phyloP scores from a whole-genome alignment of 1,284 basidiomycete species.

The Coriolopsis trogii region DNA sequence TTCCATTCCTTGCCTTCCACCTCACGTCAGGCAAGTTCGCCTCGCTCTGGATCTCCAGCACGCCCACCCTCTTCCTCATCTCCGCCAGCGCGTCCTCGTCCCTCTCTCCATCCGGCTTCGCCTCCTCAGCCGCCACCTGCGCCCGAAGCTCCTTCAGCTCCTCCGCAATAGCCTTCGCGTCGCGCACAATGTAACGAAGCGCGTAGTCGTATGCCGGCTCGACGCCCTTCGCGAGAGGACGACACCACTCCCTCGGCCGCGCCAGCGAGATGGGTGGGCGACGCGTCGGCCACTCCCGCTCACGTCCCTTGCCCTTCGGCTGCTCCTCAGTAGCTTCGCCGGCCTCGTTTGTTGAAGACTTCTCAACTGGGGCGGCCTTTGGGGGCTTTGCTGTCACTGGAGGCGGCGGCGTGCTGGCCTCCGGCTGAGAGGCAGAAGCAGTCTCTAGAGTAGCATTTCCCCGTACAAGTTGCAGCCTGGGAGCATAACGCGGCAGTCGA shows the following conservation, averaged over 20 bases:
- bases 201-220: slow-evolving; percentile 87
- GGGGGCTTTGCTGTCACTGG: slow-evolving; percentile 19
- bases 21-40: slow-evolving; percentile 80
- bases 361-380: slow-evolving; percentile 5
- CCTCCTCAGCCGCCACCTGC: slow-evolving; percentile 31
- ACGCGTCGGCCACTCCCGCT: slow-evolving; percentile 25
- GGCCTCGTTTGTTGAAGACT: slow-evolving; percentile 2
- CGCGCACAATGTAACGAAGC: slow-evolving; percentile 61
- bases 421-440: slow-evolving; percentile 14
- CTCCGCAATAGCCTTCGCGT: slow-evolving; percentile 45
- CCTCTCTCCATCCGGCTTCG: slow-evolving; percentile 24
- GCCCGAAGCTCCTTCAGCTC: slow-evolving; percentile 48
- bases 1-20: slow-evolving; percentile 76
- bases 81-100: slow-evolving; percentile 43
- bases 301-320: slow-evolving; percentile 18
- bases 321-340: slow-evolving; percentile 1
- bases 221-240: slow-evolving; percentile 67
- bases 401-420: slow-evolving; percentile 18
- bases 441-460: slow-evolving; percentile 34
- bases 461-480: slow-evolving; percentile 27
- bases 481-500: slow-evolving; percentile 27
- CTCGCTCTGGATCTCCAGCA: slow-evolving; percentile 53
- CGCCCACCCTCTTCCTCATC: slow-evolving; percentile 39
- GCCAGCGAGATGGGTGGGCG: slow-evolving; percentile 53
- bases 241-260: slow-evolving; percentile 62